Evolutionary conservation across 768 basidiomycete species (phyloP), one percentile per base, ranked within the genome.

Genomic region (Vararia minispora): DNA sequence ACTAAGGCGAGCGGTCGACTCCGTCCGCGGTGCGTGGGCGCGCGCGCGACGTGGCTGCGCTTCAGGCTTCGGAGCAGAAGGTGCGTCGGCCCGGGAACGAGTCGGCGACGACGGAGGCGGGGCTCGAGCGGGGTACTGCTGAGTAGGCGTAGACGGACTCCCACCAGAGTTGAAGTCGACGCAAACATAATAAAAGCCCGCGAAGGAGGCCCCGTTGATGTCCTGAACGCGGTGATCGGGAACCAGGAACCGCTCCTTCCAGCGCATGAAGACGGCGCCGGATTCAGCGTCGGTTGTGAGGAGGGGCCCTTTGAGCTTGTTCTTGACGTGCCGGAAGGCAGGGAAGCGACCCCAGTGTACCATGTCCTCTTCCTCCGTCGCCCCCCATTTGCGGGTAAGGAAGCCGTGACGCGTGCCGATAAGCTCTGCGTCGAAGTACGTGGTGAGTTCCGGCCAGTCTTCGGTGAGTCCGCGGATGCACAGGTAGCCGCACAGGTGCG

Each of bases 161-260:
- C n/a, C 58, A 13, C 71, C 67, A 4, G 87, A 83, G 50, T 83
- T 84, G 54, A 91, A 85, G 56, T 95, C 91, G 28, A 95, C 85
- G 56, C 90, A 88, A 40, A 92, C 85, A 51, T 90, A 94, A 62
- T 92, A 95, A 62, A 95, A 92, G 23, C 89, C 91, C 83, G 55
- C 13, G 58, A 92, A 95, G 56, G 86, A 89, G 16, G 91, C 91
- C 30, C 91, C 91, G 51, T 77, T 88, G 61, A 97, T 94, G 57
- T 92, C 88, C 58, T 86, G 79, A 22, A 94, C 86, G 42, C 79
- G 75, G 61, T 92, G 87, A 58, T 92, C 87, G 2, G 91, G 91
- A n/a, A 97, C 86, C 37, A 98, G 65, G 60, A 95, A 97, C 52
- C 80, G 69, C 61, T 98, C 94, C 61, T 98, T 98, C 84, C 90